phyloP scores from a whole-genome alignment of 108 stramenopile genomes.

The Fragilaria radians region DNA sequence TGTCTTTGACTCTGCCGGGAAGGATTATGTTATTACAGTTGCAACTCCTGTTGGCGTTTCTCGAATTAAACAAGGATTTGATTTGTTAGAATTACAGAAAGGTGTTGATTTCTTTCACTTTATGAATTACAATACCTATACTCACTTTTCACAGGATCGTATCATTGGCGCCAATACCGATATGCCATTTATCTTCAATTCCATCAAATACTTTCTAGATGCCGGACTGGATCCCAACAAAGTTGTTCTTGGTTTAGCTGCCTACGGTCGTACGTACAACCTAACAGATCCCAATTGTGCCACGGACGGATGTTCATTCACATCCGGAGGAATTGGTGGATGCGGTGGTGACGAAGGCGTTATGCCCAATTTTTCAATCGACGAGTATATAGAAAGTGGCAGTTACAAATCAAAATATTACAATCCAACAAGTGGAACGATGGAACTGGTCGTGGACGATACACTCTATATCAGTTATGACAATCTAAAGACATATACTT shows the following conservation, averaged over 20 bases:
- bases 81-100: conserved; percentile 25
- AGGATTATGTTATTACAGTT: conserved; percentile 27
- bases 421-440: conserved; percentile 23
- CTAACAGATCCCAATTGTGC: conserved; percentile 32
- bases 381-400: conserved; percentile 17
- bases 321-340: conserved; percentile 24
- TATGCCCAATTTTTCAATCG: conserved; percentile 21
- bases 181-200: conserved; percentile 12
- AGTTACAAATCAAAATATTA: conserved; percentile 18
- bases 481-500: conserved; percentile 17
- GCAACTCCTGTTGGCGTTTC: conserved; percentile 31
- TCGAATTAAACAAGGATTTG: conserved; percentile 23
- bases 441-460: conserved; percentile 28
- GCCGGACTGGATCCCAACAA: conserved; percentile 19
- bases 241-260: conserved; percentile 44
- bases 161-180: conserved; percentile 38
- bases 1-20: conserved; percentile 7
- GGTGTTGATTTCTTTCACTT: conserved; percentile 46
- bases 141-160: conserved; percentile 24
- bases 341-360: conserved; percentile 32
- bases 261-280: conserved; percentile 38
- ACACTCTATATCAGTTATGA: conserved; percentile 25
- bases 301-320: conserved; percentile 34
- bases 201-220: conserved; percentile 26
- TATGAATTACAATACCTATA: conserved; percentile 42